Evolutionary conservation across 2,329 filamentous ascomycete species (phyloP).

Genomic region (Cercospora berteroae): DNA sequence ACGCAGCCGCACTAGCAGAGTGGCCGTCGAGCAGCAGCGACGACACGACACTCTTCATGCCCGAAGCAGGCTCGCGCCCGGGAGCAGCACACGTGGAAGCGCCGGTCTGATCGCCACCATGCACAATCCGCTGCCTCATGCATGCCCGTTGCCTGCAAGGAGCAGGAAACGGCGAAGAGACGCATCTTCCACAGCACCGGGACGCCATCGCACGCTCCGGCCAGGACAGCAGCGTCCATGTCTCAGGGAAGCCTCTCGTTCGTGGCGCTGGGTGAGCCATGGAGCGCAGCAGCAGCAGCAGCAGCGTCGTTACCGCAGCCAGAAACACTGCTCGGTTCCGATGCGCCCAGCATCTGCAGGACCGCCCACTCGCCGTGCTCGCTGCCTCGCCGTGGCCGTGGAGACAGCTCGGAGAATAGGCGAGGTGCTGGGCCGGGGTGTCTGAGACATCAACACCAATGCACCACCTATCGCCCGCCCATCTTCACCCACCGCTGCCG

Average conservation of each 20-base stretch:
- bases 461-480: not conserved
- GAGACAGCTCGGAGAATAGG: not conserved
- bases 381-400: not conserved
- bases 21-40: not conserved
- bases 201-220: conserved; percentile 3
- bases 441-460: not conserved
- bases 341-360: not conserved
- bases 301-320: not conserved
- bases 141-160: not conserved
- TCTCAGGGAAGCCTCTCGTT: not conserved
- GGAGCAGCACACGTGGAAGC: not conserved
- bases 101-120: not conserved
- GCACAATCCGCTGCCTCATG: not conserved
- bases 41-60: not conserved
- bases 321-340: not conserved
- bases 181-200: not conserved
- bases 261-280: not conserved
- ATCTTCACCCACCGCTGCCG: not conserved
- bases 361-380: not conserved
- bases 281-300: not conserved
- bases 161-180: not conserved
- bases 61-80: not conserved
- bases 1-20: not conserved
- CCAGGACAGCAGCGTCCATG: not conserved
- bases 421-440: not conserved